These are phyloP conservation scores for Smallanthus sonchifolius DNA, from an alignment of 129 eudicot genomes.

Conservation along the genomic window DNA sequence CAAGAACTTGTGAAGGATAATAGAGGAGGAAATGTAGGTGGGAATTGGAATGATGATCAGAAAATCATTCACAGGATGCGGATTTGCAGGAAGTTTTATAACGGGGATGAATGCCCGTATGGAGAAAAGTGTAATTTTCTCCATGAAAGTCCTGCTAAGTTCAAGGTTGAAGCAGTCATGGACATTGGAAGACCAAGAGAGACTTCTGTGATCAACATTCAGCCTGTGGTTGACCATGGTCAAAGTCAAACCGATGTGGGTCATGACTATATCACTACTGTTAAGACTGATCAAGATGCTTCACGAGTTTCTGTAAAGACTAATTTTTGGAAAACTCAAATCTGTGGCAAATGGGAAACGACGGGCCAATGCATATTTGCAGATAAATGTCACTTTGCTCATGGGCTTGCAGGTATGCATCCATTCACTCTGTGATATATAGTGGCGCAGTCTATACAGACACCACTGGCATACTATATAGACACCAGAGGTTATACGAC, in stretches of 20 bases:
- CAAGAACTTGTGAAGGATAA: constrained; percentile 61
- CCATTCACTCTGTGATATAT: neutral
- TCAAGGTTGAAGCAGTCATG: constrained; percentile 21
- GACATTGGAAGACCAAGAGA: constrained; percentile 38
- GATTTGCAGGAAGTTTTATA: constrained; percentile 69
- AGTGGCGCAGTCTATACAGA: neutral
- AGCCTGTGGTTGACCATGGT: constrained; percentile 34
- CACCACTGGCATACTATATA: too few species aligned
- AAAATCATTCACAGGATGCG: constrained; percentile 50
- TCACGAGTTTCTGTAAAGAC: constrained; percentile 27
- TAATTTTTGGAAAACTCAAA: constrained; percentile 57
- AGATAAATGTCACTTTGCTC: constrained; percentile 80
- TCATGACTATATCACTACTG: constrained; percentile 6
- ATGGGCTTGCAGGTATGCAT: constrained; percentile 71
- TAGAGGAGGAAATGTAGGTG: constrained; percentile 24
- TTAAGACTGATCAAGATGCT: constrained; percentile 20
- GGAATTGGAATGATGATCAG: constrained; percentile 63
- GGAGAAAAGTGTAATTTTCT: constrained; percentile 76
- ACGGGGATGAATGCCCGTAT: constrained; percentile 84
- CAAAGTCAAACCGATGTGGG: constrained; percentile 15
- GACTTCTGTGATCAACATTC: constrained; percentile 56
- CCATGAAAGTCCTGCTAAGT: constrained; percentile 65
- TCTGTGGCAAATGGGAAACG: constrained; percentile 70
- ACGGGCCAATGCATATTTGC: constrained; percentile 68
- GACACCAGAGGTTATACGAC: too few species aligned